Base-by-base conservation (phyloP, 139 green algal genomes). In the Picochlorum costavermella region DNA sequence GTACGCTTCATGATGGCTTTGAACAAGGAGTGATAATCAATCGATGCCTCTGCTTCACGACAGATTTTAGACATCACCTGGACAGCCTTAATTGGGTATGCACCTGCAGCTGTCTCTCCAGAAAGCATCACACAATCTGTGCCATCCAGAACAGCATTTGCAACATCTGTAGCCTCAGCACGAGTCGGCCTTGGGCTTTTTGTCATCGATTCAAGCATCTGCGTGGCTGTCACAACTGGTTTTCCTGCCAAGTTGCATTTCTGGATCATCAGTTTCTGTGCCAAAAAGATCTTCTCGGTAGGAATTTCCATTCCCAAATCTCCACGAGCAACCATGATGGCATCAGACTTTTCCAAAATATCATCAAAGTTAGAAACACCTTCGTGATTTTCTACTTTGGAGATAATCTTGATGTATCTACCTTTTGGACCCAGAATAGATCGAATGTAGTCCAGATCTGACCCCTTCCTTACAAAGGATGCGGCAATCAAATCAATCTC, bases 271-370 rank as follows among this genome's bases (percentile, higher is more conserved):
- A 95, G 88, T 82, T 98, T 98, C 76, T 98, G 91, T 6, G 88
- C 91, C 61, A 98, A 82, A 79, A 99, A 99, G 69, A 99, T 97
- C 84, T 96, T 98, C 62, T 98, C 92, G 3, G 95, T 95, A 40
- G 91, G 90, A 72, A 98, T 97, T 76, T 98, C 94, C 90, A 98
- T 98, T 61, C 93, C 93, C 74, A 98, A 77, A 75, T 98, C 93
- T 25, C 93, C 93, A 31, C 92, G 84, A 0, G 92, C 92, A 33
- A 87, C 74, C 86, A 95, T 95, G 68, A 92, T 81, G 50, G 73
- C 85, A 66, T 96, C 91, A 3, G 82, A 90, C 66, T 86, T 86
- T 2, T 75, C 70, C 64, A 98, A 74, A 72, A 98, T 97, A 4
- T 89, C 77, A 59, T 98, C 89, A 74, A 96, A 95, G 85, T 96